Evolutionary conservation across 352 stramenopile species (phyloP), one percentile per base, ranked within the genome.

Genomic region (Phytophthora capsici): DNA sequence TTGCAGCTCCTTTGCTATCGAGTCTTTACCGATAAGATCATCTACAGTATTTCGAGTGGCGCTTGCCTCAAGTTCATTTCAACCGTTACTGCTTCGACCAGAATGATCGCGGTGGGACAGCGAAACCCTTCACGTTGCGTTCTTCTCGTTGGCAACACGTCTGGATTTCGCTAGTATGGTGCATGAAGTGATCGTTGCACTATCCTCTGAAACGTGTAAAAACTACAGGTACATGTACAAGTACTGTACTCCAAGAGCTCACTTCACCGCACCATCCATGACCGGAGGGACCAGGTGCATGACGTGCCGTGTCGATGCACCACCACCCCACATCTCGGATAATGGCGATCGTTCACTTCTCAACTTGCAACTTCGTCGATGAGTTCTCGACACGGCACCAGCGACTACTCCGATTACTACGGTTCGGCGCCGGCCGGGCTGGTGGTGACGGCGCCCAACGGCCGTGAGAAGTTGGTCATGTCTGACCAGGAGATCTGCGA

Each of bases 401-500:
- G 44, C 32, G 54, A 57, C 20, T 65, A 61, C 67, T 55, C 45
- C 5, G 17, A 26, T 13, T 52, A 52, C 32, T 75, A 75, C 41
- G 54, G 59, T 7, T 43, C 65, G 9, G 57, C 49, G 12, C 67
- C 71, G n/a, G 38, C 41, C 8, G 66, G 66, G 3, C 44, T 79
- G 16, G 63, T 76, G 16, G 66, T 71, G 44, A 73, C 57, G 49
- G 53, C 62, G n/a, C 52, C 70, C 32, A 67, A 69, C 30, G 71
- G 71, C 28, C 57, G 56, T 13, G 66, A 73, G 16, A 67, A 64
- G 40, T 46, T 79, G 34, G 66, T 79, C 55, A 75, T 79, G 55
- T 71, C 63, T 22, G 69, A 75, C 51, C 60, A 76, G 19, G 65
- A 77, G 43, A 73, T 80, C 51, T 76, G 65, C 57, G 65, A 75